Percentiles rank a stretch among this genome's conserved stretches.
Conservation (phyloP, 2,329 filamentous ascomycete genomes). For the Pestalotiopsis sp. region DNA sequence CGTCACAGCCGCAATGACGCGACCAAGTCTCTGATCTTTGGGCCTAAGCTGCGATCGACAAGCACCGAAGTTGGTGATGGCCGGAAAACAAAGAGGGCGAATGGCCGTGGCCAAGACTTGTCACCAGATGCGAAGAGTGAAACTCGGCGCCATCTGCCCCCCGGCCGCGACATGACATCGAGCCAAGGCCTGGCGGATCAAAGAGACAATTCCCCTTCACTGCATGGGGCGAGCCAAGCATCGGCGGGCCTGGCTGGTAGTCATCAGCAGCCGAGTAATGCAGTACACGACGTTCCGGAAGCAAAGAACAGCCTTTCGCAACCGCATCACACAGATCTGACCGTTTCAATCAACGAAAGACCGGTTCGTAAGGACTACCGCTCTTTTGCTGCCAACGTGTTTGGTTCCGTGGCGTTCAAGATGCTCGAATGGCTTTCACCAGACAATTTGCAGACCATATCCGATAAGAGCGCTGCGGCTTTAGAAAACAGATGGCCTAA, state of each 20-base stretch:
- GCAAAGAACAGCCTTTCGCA: slow-evolving; percentile 9
- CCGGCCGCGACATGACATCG: background rate
- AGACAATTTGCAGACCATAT: slow-evolving; percentile 52
- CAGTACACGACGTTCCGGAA: background rate
- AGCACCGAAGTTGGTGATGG: slow-evolving; percentile 18
- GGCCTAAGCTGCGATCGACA: slow-evolving; percentile 31
- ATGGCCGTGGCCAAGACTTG: slow-evolving; percentile 2
- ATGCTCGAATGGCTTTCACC: slow-evolving; percentile 73
- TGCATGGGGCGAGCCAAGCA: background rate
- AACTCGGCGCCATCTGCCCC: background rate
- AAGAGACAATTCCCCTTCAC: background rate
- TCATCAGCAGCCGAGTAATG: background rate
- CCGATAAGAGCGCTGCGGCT: slow-evolving; percentile 33
- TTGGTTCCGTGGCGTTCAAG: slow-evolving; percentile 67
- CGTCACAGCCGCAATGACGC: slow-evolving; percentile 46
- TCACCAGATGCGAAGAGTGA: slow-evolving; percentile 5
- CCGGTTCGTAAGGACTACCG: slow-evolving; percentile 56
- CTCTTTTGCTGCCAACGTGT: slow-evolving; percentile 64
- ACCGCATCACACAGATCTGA: slow-evolving; percentile 11
- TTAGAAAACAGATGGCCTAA: background rate
- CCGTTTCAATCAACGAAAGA: slow-evolving; percentile 46
- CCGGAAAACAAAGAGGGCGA: slow-evolving; percentile 15
- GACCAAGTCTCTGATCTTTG: slow-evolving; percentile 49
- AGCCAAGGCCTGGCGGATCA: background rate
- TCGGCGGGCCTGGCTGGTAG: background rate